phyloP scores from a whole-genome alignment of 2,329 filamentous ascomycete species.

The Pseudocercospora pini-densiflorae region DNA sequence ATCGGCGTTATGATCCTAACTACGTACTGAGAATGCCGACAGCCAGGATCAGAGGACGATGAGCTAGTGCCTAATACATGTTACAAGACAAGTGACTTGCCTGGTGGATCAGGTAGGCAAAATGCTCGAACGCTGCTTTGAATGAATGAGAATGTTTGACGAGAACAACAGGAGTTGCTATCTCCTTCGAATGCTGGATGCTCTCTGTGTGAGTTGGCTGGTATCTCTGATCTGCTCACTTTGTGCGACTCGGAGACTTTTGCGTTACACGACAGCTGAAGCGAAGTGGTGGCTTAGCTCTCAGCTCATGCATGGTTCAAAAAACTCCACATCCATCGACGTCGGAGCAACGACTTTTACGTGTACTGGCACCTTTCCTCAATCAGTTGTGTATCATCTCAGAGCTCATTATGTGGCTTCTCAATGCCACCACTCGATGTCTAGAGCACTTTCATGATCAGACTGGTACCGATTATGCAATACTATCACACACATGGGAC shows the following conservation, averaged over 20 bases:
- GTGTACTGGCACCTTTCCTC: too few species aligned
- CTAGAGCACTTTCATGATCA: too few species aligned
- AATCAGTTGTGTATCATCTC: too few species aligned
- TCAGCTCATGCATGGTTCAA: too few species aligned
- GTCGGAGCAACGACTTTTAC: too few species aligned
- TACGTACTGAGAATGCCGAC: too few species aligned
- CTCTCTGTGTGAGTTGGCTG: not conserved
- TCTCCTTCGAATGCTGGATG: not conserved
- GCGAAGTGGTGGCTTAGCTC: too few species aligned
- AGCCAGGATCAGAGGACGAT: not conserved
- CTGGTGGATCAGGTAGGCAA: not conserved
- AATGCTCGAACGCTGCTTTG: not conserved
- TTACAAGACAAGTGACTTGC: not conserved
- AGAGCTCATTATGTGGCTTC: too few species aligned
- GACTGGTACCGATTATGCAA: slow-evolving; percentile 16
- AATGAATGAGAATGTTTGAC: not conserved
- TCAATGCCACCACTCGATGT: too few species aligned
- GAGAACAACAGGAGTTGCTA: not conserved
- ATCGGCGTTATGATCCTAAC: not conserved
- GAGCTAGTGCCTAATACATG: not conserved
- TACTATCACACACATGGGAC: slow-evolving; percentile 27
- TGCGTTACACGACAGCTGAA: not conserved
- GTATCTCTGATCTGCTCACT: not conserved
- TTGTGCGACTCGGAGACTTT: too few species aligned
- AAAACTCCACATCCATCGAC: too few species aligned